These are phyloP conservation scores for Candida vaughaniae DNA, from an alignment of 805 yeast genomes.

Conservation along the genomic window DNA sequence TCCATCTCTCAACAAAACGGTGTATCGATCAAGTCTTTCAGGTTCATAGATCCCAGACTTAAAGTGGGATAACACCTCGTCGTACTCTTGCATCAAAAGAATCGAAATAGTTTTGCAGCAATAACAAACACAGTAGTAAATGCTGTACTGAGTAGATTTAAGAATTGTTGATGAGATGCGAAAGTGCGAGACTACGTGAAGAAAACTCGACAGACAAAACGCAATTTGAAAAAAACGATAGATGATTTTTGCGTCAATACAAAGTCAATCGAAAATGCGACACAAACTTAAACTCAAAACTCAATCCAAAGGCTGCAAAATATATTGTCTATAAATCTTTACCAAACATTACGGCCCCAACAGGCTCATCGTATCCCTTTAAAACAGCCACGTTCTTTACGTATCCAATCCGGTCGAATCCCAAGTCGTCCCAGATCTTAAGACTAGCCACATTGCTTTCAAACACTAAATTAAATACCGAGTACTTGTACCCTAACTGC, in stretches of 20 bases:
- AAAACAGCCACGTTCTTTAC: constrained; percentile 72
- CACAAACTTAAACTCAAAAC: too few species aligned
- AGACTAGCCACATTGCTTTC: constrained; percentile 75
- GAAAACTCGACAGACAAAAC: too few species aligned
- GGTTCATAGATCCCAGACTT: constrained; percentile 9
- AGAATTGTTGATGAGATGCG: too few species aligned
- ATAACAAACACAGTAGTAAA: not conserved
- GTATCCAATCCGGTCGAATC: constrained; percentile 76
- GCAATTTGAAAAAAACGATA: too few species aligned
- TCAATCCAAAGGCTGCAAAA: too few species aligned
- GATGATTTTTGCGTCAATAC: too few species aligned
- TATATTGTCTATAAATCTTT: constrained; percentile 51
- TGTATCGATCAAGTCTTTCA: constrained; percentile 50
- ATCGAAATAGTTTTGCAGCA: constrained; percentile 5
- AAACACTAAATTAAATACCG: constrained; percentile 86
- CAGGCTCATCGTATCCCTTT: constrained; percentile 59
- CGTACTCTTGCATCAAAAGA: constrained; percentile 10
- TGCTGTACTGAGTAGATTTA: not conserved
- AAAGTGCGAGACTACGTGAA: not conserved
- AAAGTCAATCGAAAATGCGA: too few species aligned
- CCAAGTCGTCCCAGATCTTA: constrained; percentile 79
- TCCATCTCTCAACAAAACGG: constrained; percentile 80
- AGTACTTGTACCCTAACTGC: constrained; percentile 70
- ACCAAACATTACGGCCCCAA: constrained; percentile 80
- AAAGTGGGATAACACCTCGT: constrained; percentile 3